Percentiles rank a stretch among this genome's conserved stretches.
These are phyloP conservation scores for Teratosphaeriaceae sp. DNA, from an alignment of 2,329 filamentous ascomycete species.

Conservation along the genomic window DNA sequence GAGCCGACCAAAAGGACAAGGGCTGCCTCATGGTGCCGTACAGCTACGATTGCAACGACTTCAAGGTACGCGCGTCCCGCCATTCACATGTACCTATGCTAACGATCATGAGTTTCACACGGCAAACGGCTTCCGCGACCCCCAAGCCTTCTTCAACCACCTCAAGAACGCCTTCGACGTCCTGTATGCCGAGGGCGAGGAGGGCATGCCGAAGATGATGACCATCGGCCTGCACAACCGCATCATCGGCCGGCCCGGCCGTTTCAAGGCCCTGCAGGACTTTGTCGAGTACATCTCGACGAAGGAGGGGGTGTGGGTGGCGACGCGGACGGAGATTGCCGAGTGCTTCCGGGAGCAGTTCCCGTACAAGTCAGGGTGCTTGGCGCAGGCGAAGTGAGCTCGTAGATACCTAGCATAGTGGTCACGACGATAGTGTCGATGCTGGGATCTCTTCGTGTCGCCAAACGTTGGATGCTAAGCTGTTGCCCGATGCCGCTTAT, in stretches of 20 bases:
- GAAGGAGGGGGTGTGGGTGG: slow-evolving; percentile 50
- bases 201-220: slow-evolving; percentile 51
- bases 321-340: slow-evolving; percentile 48
- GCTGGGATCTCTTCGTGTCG: no score
- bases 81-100: no score
- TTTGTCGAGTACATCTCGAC: slow-evolving; percentile 48
- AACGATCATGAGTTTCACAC: no score
- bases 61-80: no score
- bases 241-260: slow-evolving; percentile 47
- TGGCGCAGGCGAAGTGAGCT: slow-evolving; percentile 12
- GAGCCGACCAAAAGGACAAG: slow-evolving; percentile 40
- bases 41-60: slow-evolving; percentile 51
- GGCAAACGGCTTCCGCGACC: slow-evolving; percentile 16
- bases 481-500: slow-evolving; percentile 1
- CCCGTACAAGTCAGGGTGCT: slow-evolving; percentile 35
- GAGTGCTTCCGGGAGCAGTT: slow-evolving; percentile 43
- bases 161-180: slow-evolving; percentile 50
- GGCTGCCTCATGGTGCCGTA: slow-evolving; percentile 51
- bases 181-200: slow-evolving; percentile 45
- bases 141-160: slow-evolving; percentile 40
- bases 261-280: slow-evolving; percentile 45
- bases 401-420: no score
- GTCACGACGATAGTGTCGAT: no score
- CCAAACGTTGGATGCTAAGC: no score
- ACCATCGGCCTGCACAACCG: slow-evolving; percentile 50